Evolutionary conservation across 768 basidiomycete genomes (phyloP).

Genomic region (Psilocybe sp.): DNA sequence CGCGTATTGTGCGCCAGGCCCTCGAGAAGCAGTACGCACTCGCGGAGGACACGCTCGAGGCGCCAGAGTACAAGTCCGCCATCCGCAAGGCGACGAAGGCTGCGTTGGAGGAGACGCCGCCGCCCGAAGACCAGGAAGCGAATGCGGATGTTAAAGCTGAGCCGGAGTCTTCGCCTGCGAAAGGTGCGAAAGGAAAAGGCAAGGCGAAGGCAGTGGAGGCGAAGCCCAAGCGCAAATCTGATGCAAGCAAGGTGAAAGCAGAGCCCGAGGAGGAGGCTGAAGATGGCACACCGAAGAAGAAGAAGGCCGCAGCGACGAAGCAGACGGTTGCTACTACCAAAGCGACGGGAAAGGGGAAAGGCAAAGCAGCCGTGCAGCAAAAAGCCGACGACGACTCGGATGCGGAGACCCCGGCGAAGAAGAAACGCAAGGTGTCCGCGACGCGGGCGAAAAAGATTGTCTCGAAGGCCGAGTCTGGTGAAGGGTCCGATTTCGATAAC

Average conservation of each 20-base stretch:
- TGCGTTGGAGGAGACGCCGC: slow-evolving; percentile 24
- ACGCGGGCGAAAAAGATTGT: slow-evolving; percentile 10
- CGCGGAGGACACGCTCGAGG: slow-evolving; percentile 40
- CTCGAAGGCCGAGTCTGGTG: slow-evolving; percentile 7
- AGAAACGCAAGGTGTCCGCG: slow-evolving; percentile 8
- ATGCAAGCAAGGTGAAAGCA: not conserved
- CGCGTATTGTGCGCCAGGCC: slow-evolving; percentile 46
- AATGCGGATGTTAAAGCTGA: slow-evolving; percentile 1
- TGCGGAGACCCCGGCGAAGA: slow-evolving; percentile 1
- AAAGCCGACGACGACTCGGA: slow-evolving; percentile 6
- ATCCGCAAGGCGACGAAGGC: slow-evolving; percentile 42
- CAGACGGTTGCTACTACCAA: no score
- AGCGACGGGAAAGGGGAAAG: no score
- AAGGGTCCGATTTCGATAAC: not conserved
- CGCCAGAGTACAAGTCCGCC: slow-evolving; percentile 39
- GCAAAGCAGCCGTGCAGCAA: no score
- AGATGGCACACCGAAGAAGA: no score
- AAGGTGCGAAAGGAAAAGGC: slow-evolving; percentile 6
- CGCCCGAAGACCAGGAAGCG: slow-evolving; percentile 12
- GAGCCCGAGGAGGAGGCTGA: slow-evolving; percentile 1
- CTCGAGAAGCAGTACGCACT: slow-evolving; percentile 46
- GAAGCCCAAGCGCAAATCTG: not conserved
- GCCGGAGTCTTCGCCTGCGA: slow-evolving; percentile 5
- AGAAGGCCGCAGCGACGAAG: no score
- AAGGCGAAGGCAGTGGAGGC: slow-evolving; percentile 8